Evolutionary conservation across 73 alveolate genomes (phyloP), one percentile per base, ranked within the genome.

Genomic region (Effrenium voratum): DNA sequence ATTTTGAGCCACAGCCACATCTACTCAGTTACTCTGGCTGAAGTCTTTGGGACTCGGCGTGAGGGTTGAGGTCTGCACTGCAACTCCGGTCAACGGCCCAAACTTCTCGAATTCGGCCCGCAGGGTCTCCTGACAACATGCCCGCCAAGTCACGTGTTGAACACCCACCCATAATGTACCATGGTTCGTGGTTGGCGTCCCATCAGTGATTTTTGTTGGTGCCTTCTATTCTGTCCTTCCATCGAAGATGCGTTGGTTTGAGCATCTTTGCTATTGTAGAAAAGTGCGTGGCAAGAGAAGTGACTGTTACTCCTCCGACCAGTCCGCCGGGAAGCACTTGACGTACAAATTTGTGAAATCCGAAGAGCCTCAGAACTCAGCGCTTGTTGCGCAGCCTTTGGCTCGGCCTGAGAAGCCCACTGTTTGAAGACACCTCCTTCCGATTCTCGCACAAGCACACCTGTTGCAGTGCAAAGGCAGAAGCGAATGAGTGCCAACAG

Each of bases 371-470:
- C 24, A 8, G 28, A 40, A 30, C 16, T 57, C 28, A 22, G 16
- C 16, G 16, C 72, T 57, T 22, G 72, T 30, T 30, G 28, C n/a
- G 72, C 28, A 22, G 3, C 72, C 16, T 30, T 57, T 30, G n/a
- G 28, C 72, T 57, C 72, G 28, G 72, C 16, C 55, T 44, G 46
- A 66, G 95, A 50, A 30, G 19, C 28, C 85, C 68, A 63, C 95
- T 45, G 57, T 87, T 87, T 44, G 85, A 52, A 68, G 49, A 70
- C 2, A 49, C 68, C 30, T 87, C 95, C 43, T 87, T 87, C 60
- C 95, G 95, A 38, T 87, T 87, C 49, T 87, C 95, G 50, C 95
- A 87, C 95, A 87, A 43, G 49, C 95, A 87, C 16, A 87, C 95
- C 95, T 87, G 36, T 6, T 12, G 8, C 15, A 66, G 1, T 2